A percentile compares a stretch with the other conserved stretches of the same genome.
Conservation (phyloP, 192 early-diverging fungal species). For the Dissophora globulifera region DNA sequence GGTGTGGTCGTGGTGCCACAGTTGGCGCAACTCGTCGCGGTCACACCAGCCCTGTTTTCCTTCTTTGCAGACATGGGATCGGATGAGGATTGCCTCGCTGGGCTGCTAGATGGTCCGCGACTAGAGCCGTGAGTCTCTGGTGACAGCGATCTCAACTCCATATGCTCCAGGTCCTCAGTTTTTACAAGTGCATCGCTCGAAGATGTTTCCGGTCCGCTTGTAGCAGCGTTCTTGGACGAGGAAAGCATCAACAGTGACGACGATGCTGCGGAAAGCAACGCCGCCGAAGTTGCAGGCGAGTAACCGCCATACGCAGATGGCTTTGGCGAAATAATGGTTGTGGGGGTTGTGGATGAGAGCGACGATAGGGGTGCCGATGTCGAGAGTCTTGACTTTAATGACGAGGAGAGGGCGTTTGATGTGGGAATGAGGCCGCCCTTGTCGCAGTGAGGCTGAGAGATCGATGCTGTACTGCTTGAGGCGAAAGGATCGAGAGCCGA, state of each 20-base stretch:
- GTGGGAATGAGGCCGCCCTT: constrained; percentile 15
- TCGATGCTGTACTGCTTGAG: background rate
- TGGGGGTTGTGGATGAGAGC: constrained; percentile 21
- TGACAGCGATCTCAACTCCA: background rate
- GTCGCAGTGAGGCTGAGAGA: constrained; percentile 4
- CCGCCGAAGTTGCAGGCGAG: constrained; percentile 4
- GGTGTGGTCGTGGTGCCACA: constrained; percentile 92
- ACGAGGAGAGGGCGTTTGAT: constrained; percentile 22
- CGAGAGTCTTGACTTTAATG: constrained; percentile 21
- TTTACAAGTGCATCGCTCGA: constrained; percentile 7
- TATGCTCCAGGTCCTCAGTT: constrained; percentile 28
- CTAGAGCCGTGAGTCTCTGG: constrained; percentile 1
- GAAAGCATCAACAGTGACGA: constrained; percentile 41
- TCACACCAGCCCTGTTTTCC: constrained; percentile 52
- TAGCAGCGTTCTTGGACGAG: constrained; percentile 8
- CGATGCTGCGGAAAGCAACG: constrained; percentile 23
- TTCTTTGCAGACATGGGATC: constrained; percentile 29
- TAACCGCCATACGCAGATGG: background rate
- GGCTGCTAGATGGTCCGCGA: background rate
- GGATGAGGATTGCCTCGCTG: constrained; percentile 9
- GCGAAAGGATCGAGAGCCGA: too few species aligned
- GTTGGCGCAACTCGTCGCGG: constrained; percentile 80
- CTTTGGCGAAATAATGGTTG: constrained; percentile 17
- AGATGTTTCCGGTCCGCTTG: background rate
- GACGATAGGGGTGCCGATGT: constrained; percentile 19